Evolutionary conservation across 495 filamentous ascomycete genomes (phyloP).

Genomic region (Penicillium ochrochloron): DNA sequence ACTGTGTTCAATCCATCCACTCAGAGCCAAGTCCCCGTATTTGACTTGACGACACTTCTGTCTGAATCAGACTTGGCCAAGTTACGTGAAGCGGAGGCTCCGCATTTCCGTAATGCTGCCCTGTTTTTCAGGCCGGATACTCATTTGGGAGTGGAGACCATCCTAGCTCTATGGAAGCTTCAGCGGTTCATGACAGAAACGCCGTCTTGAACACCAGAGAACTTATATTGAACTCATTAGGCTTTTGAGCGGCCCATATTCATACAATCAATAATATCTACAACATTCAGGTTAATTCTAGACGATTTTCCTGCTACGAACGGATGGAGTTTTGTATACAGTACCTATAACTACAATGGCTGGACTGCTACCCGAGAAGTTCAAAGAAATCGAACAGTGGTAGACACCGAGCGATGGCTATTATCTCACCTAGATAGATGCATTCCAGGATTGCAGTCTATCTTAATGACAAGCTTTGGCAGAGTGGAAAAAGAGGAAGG

Average conservation of each 20-base stretch:
- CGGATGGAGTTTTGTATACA: no score
- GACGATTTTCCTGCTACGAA: no score
- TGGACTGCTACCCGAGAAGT: no score
- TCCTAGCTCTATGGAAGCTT: slow-evolving; percentile 69
- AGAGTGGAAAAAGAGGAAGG: not conserved
- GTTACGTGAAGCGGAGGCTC: slow-evolving; percentile 29
- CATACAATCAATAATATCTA: no score
- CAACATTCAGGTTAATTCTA: no score
- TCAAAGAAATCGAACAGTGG: no score
- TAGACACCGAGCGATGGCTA: no score
- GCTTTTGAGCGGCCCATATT: not conserved
- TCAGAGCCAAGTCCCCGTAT: slow-evolving; percentile 45
- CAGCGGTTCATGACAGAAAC: slow-evolving; percentile 57
- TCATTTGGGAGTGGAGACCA: slow-evolving; percentile 47
- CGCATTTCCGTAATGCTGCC: slow-evolving; percentile 32
- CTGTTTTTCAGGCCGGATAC: slow-evolving; percentile 46
- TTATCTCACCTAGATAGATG: no score
- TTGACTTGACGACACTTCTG: slow-evolving; percentile 48
- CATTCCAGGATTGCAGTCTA: no score
- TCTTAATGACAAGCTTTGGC: not conserved
- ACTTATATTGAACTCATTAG: not conserved
- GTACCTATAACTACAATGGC: no score
- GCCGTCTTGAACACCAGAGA: not conserved
- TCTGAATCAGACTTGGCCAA: slow-evolving; percentile 36
- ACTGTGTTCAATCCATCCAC: slow-evolving; percentile 36